Base-by-base conservation (phyloP, 768 basidiomycete genomes). In the Leccinum fibrillosum region DNA sequence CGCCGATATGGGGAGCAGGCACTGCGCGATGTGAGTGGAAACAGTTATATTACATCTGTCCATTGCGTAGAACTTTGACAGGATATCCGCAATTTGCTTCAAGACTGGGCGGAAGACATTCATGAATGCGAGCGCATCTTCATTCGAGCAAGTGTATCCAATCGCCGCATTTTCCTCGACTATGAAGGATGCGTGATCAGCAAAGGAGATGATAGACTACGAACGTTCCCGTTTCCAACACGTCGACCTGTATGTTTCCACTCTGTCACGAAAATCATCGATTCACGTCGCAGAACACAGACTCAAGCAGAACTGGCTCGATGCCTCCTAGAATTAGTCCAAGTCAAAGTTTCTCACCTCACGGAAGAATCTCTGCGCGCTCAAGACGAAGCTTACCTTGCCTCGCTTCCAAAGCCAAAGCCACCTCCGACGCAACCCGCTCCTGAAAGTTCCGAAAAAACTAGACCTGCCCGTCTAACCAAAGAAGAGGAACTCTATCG, bases 1-100 rank as follows among this genome's bases (percentile, higher is more conserved):
- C 88, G 97, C 66, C 86, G 97, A 57, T 97, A 98, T 66, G 97
- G 97, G 45, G 97, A 99, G 70, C 89, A 92, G 69, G 90, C 93
- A 17, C 76, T 99, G 39, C 85, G 87, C 66, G 95, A 98, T 58
- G 92, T 94, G 64, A 63, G 85, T 69, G 5, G n/a, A 21, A 30
- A 44, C n/a, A 10, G 8, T 4, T 32, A 35, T 17, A n/a, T n/a
- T 51, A n/a, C 26, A 10, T 49, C 7, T 11, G 21, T 28, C 21
- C 35, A 23, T 30, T 49, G 37, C 12, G 7, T 30, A 21, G 34
- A 56, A 34, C 30, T 19, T 58, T 37, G 39, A 52, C 56, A 94
- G 89, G 97, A 99, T 67, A 97, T 99, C 56, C 88, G 92, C 19
- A 84, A 80, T 55, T 78, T 98, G 10, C 75, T 99, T 54, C 66